Evolutionary conservation across 768 basidiomycete genomes (phyloP), one percentile per base, ranked within the genome.

Genomic region (Xerocomellus chrysenteron): DNA sequence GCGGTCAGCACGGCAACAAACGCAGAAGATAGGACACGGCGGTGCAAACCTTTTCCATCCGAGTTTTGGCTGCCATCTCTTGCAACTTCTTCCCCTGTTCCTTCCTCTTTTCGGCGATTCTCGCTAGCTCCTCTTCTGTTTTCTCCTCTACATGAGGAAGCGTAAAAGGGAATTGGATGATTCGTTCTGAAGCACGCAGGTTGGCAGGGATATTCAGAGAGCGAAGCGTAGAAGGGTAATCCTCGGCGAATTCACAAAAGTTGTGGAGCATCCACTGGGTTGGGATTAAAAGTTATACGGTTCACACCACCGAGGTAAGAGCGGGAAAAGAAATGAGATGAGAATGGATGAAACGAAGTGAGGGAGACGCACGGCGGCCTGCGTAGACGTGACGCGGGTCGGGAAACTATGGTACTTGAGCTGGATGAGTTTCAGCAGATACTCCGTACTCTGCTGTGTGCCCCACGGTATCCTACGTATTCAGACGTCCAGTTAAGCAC

Each of bases 401-500:
- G 93, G 91, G 70, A 98, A 98, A 45, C 80, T 88, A 28, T 96
- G 90, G 68, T 98, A 97, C 72, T 98, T 99, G 36, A 98, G 82
- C 68, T 98, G 95, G 41, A 95, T 86, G 21, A 96, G 85, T 67
- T 94, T 97, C 57, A 95, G 83, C 49, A 98, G 80, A 66, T 97
- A 90, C 53, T 99, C 97, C 0, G 92, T 85, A 1, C 93, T 85
- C 65, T 98, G 95, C 2, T 85, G 82, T 26, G 89, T 84, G 28
- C 97, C 97, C 92, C 94, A 98, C 5, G 93, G 90, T 72, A 99
- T 91, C 60, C 95, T 97, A 43, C 8, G n/a, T n/a, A 16, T n/a
- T 53, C 37, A 26, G 10, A 46, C 17, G 33, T 17, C 51, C 24
- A 26, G 24, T 10, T 58, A 21, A 47, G 54, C 33, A 12, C 24